Evolutionary conservation across 139 green algal species (phyloP).

Genomic region (Tetraselmis chui): DNA sequence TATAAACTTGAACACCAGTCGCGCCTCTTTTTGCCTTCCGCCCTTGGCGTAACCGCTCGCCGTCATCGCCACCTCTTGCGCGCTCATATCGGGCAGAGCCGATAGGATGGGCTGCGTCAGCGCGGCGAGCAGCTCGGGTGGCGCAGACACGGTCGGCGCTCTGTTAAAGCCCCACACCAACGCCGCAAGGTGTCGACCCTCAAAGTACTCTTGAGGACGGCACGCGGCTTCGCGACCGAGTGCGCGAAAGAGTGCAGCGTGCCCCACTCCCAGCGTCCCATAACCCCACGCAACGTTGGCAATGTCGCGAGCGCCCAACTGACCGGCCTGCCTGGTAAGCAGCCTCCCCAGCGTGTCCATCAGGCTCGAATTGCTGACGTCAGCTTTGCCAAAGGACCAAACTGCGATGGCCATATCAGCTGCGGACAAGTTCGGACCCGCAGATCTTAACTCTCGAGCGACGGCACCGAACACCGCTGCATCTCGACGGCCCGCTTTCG

Average conservation of each 20-base stretch:
- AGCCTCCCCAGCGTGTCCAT: not conserved
- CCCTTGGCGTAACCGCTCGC: not conserved
- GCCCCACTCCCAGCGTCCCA: not conserved
- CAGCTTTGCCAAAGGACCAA: not conserved
- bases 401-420: not conserved
- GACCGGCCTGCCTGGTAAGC: not conserved
- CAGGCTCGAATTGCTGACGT: not conserved
- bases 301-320: not conserved
- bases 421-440: not conserved
- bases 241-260: not conserved
- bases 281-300: not conserved
- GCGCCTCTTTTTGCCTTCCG: not conserved
- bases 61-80: not conserved
- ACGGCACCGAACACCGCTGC: not conserved
- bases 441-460: not conserved
- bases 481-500: not conserved
- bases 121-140: not conserved
- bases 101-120: not conserved
- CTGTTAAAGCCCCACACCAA: not conserved
- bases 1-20: not conserved
- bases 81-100: not conserved
- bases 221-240: not conserved
- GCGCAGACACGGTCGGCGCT: not conserved
- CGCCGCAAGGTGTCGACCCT: not conserved
- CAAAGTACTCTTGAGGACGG: not conserved